These are phyloP conservation scores for Cutaneotrichosporon dermatis DNA, from an alignment of 1,284 basidiomycete species.

Conservation along the genomic window DNA sequence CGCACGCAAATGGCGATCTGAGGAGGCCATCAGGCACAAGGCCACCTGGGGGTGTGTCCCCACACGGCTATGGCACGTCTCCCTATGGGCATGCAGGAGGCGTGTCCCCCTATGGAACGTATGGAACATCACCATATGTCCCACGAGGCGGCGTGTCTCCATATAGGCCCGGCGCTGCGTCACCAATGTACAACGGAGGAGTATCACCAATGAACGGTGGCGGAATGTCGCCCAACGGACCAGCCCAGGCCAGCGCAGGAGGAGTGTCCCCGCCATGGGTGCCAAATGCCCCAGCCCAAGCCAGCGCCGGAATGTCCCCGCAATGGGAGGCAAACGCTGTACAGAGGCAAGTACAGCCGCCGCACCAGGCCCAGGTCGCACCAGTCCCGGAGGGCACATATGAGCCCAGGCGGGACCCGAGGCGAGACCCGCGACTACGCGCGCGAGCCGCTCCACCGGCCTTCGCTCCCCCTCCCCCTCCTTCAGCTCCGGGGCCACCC, in stretches of 20 bases:
- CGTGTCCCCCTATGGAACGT: not conserved
- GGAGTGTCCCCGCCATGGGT: too few relatives aligned
- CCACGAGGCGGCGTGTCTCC: not conserved
- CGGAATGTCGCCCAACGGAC: too few relatives aligned
- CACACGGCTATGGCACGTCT: not conserved
- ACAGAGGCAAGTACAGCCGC: not conserved
- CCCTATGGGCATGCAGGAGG: not conserved
- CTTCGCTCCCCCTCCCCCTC: not conserved
- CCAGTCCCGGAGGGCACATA: not conserved
- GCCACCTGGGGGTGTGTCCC: too few relatives aligned
- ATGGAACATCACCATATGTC: not conserved
- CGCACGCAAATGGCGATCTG: not conserved
- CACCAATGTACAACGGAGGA: not conserved
- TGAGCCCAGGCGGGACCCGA: slow-evolving; percentile 4
- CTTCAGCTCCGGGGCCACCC: not conserved
- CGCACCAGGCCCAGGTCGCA: not conserved
- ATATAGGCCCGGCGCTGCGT: not conserved
- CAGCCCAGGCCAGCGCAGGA: too few relatives aligned
- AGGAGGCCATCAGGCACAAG: not conserved
- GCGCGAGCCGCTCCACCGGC: not conserved
- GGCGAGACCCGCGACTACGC: slow-evolving; percentile 7
- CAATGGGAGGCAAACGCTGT: not conserved
- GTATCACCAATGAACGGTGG: not conserved
- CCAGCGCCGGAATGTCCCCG: too few relatives aligned
- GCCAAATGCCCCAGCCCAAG: not conserved